phyloP scores from a whole-genome alignment of 2,329 filamentous ascomycete species.

The Amesomyces nigricolor region DNA sequence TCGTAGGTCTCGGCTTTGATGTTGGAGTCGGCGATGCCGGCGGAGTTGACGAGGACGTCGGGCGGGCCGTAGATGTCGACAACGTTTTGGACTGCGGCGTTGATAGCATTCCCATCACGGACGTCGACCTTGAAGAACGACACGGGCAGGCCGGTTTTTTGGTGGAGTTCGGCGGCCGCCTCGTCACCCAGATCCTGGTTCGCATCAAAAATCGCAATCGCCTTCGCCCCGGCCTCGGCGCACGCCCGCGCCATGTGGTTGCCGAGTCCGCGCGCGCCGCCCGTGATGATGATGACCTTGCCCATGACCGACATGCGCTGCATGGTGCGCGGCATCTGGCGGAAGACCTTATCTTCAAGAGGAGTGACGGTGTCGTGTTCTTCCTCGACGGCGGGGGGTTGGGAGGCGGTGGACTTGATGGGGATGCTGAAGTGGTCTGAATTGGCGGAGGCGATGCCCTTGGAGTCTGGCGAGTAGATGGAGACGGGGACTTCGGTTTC shows the following conservation, averaged over 20 bases:
- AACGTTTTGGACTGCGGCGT: constrained; percentile 61
- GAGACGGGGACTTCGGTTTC: constrained; percentile 55
- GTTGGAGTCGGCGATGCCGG: constrained; percentile 78
- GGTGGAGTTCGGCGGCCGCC: constrained; percentile 62
- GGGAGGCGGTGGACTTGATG: constrained; percentile 39
- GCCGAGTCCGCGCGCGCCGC: constrained; percentile 69
- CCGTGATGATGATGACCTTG: constrained; percentile 68
- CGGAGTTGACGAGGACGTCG: constrained; percentile 73
- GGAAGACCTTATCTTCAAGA: constrained; percentile 48
- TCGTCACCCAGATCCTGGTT: constrained; percentile 69
- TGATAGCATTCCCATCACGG: constrained; percentile 63
- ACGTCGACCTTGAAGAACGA: constrained; percentile 77
- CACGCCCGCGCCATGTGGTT: constrained; percentile 76
- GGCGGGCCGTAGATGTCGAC: constrained; percentile 61
- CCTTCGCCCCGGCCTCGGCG: constrained; percentile 68
- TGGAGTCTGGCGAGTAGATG: constrained; percentile 44
- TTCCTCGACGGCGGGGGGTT: constrained; percentile 38
- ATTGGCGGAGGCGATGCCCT: constrained; percentile 37
- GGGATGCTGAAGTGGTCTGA: constrained; percentile 52
- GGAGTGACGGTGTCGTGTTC: constrained; percentile 44
- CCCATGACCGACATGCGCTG: constrained; percentile 63
- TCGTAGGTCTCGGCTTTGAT: constrained; percentile 76
- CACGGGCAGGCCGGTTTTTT: constrained; percentile 66
- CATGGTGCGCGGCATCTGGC: constrained; percentile 57
- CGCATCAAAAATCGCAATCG: constrained; percentile 69